Evolutionary conservation across 202 grass and related monocot species (phyloP), one percentile per base, ranked within the genome.

Genomic region (Hordeum pubiflorum): DNA sequence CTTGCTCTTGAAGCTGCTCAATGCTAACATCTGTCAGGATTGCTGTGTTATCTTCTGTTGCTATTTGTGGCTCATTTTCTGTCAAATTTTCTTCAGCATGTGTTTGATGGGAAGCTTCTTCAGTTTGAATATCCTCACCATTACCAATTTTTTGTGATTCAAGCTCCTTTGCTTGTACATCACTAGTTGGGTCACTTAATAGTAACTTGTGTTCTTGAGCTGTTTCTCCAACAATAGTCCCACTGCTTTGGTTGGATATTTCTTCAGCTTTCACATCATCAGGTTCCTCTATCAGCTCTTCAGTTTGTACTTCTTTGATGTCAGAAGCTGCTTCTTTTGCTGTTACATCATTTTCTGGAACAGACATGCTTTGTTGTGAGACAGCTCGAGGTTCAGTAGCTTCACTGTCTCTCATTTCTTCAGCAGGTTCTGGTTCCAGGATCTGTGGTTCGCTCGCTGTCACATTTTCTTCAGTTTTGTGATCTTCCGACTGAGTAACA

Each of bases 341-440:
- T 82, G 58, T 39, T 3, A 9, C 69, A 82, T 63, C 61, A 50
- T 79, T 76, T 68, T 85, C 78, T 85, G 73, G 37, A 22, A 52
- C 79, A 68, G 59, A 33, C 17, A 24, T 82, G 17, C 62, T 52
- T 78, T 48, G 4, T 13, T 82, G 64, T 6, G 44, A 33, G 15
- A 72, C 54, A 39, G 29, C 9, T 61, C n/a, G 38, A 75, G 39
- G 10, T 24, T 75, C 18, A 1, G 14, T 75, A 2, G 79, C 39
- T 37, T 79, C 68, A 69, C 2, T 75, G 4, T 82, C 79, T 21
- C 37, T 60, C 7, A 62, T 61, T 69, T 82, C 75, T 54, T 86
- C 40, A 10, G 27, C 31, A 62, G 79, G 58, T 69, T 74, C 73
- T 78, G 29, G 22, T 48, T 89, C 60, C 46, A 33, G 15, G 33